Evolutionary conservation across 768 basidiomycete genomes (phyloP), one percentile per base, ranked within the genome.

Genomic region (Rhizopogon sp.): DNA sequence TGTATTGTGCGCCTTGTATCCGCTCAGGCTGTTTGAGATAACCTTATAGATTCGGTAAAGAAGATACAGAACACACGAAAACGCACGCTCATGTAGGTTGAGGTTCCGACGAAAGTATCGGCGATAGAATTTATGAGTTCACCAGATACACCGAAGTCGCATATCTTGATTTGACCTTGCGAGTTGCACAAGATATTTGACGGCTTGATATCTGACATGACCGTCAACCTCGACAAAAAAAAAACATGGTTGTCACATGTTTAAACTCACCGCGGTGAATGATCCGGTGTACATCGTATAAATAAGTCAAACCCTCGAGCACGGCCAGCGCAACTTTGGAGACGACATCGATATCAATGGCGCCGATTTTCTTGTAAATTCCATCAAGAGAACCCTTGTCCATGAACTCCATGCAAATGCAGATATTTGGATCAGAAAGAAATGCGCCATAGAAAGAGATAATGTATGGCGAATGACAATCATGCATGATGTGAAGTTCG

Each of bases 121-220:
- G 97, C 97, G 59, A 98, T 96, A 7, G 93, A 95, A 73, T 98
- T 98, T 74, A 98, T 96, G 64, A 99, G 81, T 70, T 99, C 97
- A 35, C 97, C 97, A 1, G 95, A 98, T 6, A 99, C 97, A 39
- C 97, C 97, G 69, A 98, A 99, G 72, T 99, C 97, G 66, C 96
- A 98, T 53, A 99, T 95, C 76, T 99, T 99, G 80, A 98, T 95
- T 62, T 97, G 87, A 31, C 97, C 97, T 46, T 79, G 76, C 6
- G 96, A 97, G 67, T 98, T 98, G 74, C 80, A 93, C 43, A 98
- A 78, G 59, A 99, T 97, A 66, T 99, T 99, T 11, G 94, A 97
- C 29, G 97, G 97, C 72, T 99, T 99, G 80, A 99, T 98, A 68
- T 98, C 97, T 98, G 64, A 13, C 22, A 25, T 44, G 45, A 43